Conservation (phyloP, 2,329 filamentous ascomycete species). For the Clarireedia sp. region DNA sequence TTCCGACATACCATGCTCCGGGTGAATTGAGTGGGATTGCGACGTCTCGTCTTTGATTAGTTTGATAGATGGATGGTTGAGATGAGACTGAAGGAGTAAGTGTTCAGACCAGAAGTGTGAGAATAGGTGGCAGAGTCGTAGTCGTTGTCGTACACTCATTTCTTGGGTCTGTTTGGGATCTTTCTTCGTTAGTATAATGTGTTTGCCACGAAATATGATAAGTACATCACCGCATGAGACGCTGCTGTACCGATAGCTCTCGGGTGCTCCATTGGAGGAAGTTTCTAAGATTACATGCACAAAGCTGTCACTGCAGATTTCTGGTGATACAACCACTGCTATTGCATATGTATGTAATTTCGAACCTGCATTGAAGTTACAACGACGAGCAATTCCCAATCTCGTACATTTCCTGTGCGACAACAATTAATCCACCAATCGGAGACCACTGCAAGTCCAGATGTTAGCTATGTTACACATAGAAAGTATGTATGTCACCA, state of each 20-base stretch:
- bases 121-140: not conserved
- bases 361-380: not conserved
- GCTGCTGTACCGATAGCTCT: too few species aligned
- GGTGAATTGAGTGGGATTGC: constrained; percentile 31
- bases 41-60: constrained; percentile 4
- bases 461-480: not conserved
- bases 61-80: too few species aligned
- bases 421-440: not conserved
- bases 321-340: too few species aligned
- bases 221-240: too few species aligned
- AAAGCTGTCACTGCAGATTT: too few species aligned
- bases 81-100: too few species aligned
- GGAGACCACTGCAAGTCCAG: not conserved
- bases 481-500: not conserved
- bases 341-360: too few species aligned
- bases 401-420: not conserved
- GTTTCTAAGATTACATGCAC: too few species aligned
- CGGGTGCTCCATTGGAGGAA: too few species aligned
- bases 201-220: not conserved
- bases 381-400: not conserved
- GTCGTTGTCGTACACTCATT: not conserved
- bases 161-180: constrained; percentile 5
- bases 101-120: too few species aligned
- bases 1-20: constrained; percentile 52
- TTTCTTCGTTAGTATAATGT: constrained; percentile 8